Base-by-base conservation (phyloP, 305 asterid genomes). In the Striga hermonthica region DNA sequence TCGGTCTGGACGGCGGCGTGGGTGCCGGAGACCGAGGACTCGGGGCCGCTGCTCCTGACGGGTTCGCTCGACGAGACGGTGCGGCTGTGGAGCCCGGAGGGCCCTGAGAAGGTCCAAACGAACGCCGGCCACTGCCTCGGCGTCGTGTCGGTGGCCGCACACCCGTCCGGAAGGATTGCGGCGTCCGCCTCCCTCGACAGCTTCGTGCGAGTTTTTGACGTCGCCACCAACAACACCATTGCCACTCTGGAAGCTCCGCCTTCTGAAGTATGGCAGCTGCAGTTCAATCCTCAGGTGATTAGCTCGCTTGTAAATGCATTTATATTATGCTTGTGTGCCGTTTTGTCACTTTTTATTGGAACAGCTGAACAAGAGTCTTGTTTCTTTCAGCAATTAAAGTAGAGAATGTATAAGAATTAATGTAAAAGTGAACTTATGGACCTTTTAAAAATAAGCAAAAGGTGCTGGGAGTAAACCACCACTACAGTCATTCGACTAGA, bases 241-340 rank as follows among this genome's bases (percentile, higher is more conserved):
- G 95, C 96, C 47, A 82, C 97, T 16, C 95, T 93, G 40, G 99
- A 90, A 84, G 89, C 99, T 68, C 90, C 98, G n/a, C 91, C 98
- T 0, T 90, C 98, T 54, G 96, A 92, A 82, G 93, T 92, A 58
- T 92, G 98, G 98, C 96, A 92, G 65, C 45, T 92, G 81, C 83
- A 81, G 64, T 92, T 92, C 79, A 90, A 84, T 72, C 96, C 96
- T 12, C 80, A 75, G 90, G 98, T 89, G 31, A 72, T 55, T 62
- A 12, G 11, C 38, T 57, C 3, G 22, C 16, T 57, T 9, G 22
- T 35, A 16, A 34, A 10, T 53, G 0, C 53, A 37, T 52, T 70
- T 34, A 15, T 9, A 39, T 22, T 22, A 22, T 22, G 31, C 31
- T 22, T 22, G 31, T 22, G 31, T 22, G 31, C 2, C 31, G 31